Base-by-base conservation (phyloP, 148 eudicot genomes). In the Linanthus parryae region DNA sequence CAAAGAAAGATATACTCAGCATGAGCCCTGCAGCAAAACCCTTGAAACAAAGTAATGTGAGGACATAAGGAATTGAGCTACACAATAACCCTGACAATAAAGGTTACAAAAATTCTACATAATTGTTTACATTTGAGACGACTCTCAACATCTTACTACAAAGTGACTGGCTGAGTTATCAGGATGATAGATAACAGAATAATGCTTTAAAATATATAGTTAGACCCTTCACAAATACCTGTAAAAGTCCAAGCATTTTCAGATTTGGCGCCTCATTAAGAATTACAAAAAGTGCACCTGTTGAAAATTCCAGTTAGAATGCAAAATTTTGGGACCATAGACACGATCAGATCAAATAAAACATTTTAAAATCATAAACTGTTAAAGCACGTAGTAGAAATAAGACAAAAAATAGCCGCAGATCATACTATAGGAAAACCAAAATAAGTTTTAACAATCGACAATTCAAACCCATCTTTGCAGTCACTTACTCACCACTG, bases 1-100 rank as follows among this genome's bases (percentile, higher is more conserved):
- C 99, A 2, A 92, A 67, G 73, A 92, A 92, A 35, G 99, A 92
- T 71, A 92, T 92, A 74, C 99, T 92, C 70, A 92, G 78, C 99
- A 92, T 92, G 54, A 92, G 96, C 53, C 99, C 99, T 27, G 96
- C 99, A 61, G 99, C 99, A 76, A 92, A 92, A 42, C 96, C 99
- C 96, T 88, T 69, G 63, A 68, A 10, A 19, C 5, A 59, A 64
- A 38, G 40, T 31, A 44, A 31, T 17, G 23, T 43, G 29, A 36
- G 14, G 8, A 41, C 36, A 27, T n/a, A n/a, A n/a, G n/a, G n/a
- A n/a, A n/a, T n/a, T n/a, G n/a, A n/a, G n/a, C n/a, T n/a, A n/a
- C n/a, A n/a, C n/a, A n/a, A n/a, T n/a, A n/a, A n/a, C n/a, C n/a
- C n/a, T n/a, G n/a, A n/a, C n/a, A n/a, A n/a, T n/a, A n/a, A n/a